Base-by-base conservation (phyloP, 2,329 filamentous ascomycete genomes). In the Exophiala bonariae region DNA sequence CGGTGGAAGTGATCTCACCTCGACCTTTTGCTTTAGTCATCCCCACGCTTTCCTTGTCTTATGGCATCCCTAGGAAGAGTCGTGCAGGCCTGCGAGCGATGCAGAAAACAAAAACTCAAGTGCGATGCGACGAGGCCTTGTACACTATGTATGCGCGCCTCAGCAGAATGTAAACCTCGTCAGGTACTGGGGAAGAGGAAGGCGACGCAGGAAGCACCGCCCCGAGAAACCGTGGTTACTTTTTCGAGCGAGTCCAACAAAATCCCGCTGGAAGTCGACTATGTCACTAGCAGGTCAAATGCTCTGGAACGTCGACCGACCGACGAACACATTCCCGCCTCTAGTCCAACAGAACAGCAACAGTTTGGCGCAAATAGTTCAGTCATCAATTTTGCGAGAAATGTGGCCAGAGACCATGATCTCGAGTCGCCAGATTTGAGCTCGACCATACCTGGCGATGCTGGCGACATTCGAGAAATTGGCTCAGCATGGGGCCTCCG, bases 111-210 rank as follows among this genome's bases (percentile, higher is more conserved):
- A 26, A 59, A 59, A 18, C 44, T 59, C 36, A 59, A 59, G 86
- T 86, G 54, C 77, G 76, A 61, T 85, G 77, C 7, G 82, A 83
- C 0, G 80, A 83, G 9, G 73, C 75, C 57, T 8, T 59, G 57
- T 31, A 45, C 50, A 3, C 44, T 58, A 1, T 59, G 57, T 32
- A 39, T 50, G 16, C 55, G 49, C 13, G 47, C 55, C 18, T 41
- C 47, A 9, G 42, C 43, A 20, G 41, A 55, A 48, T 59, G 57
- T 22, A 50, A 58, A 34, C 51, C 57, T n/a, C 43, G 44, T 8
- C 41, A 39, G 28, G 46, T 35, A 32, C 32, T 23, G n/a, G 32
- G 13, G 35, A 31, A 31, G 30, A 22, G 13, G 35, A 31, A 31
- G 30, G 41, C 19, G 33, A 38, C 13, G 31, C 40, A 26, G 38